Base-by-base conservation (phyloP, 2,329 filamentous ascomycete species). In the Pseudocercospora macadamiae region DNA sequence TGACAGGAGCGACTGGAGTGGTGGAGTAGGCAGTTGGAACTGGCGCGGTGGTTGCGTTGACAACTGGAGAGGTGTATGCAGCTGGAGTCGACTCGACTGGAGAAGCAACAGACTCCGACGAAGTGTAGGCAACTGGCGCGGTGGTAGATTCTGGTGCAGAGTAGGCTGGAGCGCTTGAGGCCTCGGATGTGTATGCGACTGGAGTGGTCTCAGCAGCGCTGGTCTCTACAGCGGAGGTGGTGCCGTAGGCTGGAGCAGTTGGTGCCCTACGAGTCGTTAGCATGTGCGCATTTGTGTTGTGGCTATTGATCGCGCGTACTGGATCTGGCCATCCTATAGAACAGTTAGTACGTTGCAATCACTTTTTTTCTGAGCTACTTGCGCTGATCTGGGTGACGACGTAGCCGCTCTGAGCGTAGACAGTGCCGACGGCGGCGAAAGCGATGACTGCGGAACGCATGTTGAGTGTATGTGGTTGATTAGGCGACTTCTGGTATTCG, bases 361-460 rank as follows among this genome's bases (percentile, higher is more conserved):
- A 45, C 16, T 14, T 19, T 28, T 36, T 16, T 14, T 18, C 12
- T n/a, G 23, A 32, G 7, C n/a, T 39, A 34, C 62, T n/a, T 57
- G 62, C 62, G 30, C 6, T n/a, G 54, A 67, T 67, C 60, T 67
- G 65, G 9, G 51, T 39, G 32, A 67, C 61, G 26, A 59, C 47
- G 54, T 55, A 60, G 48, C 45, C 63, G 54, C 32, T 49, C 39
- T 51, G 48, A 21, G 59, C 64, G 51, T 55, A 54, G 45, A 44
- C 60, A 16, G 57, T 48, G 58, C 63, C 63, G 30, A 60, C 63
- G 49, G 61, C 53, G 53, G 61, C 65, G 49, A 65, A 49, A 37
- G 59, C 44, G 54, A 63, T 49, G 52, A 63, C 18, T 45, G 60
- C 55, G 60, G 62, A 62, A 51, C 63, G 63, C 65, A 67, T 67